These are phyloP conservation scores for Dactylonectria estremocensis DNA, from an alignment of 2,329 filamentous ascomycete genomes.

Conservation along the genomic window DNA sequence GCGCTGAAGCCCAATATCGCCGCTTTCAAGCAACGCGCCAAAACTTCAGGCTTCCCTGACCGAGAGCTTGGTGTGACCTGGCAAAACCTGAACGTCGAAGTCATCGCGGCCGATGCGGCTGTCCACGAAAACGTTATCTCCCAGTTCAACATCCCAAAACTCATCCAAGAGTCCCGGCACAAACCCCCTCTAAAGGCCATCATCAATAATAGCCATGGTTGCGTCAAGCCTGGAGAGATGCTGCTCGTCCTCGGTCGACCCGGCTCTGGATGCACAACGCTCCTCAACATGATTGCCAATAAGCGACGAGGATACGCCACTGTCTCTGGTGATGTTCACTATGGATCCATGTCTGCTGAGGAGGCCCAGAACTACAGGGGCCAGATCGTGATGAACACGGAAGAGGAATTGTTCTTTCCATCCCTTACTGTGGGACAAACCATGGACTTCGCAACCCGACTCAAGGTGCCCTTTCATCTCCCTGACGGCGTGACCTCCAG, in stretches of 20 bases:
- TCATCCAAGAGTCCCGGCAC: constrained; percentile 66
- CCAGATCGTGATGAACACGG: constrained; percentile 79
- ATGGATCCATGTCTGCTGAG: constrained; percentile 65
- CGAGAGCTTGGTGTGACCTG: constrained; percentile 75
- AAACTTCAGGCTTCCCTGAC: constrained; percentile 61
- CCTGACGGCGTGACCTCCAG: constrained; percentile 59
- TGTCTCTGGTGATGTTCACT: constrained; percentile 72
- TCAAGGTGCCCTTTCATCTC: constrained; percentile 68
- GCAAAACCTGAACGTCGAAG: constrained; percentile 75
- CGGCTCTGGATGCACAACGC: constrained; percentile 78
- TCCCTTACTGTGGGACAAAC: constrained; percentile 80
- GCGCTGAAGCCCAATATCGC: constrained; percentile 64
- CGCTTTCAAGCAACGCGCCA: constrained; percentile 59
- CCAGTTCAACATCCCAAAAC: constrained; percentile 69
- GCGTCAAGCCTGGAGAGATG: too few relatives aligned
- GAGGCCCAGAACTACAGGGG: constrained; percentile 68
- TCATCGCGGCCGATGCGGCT: constrained; percentile 72
- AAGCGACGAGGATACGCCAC: constrained; percentile 72
- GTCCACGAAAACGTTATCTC: constrained; percentile 76
- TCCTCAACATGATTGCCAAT: constrained; percentile 80
- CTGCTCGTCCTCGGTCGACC: constrained; percentile 78
- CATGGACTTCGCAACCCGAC: constrained; percentile 76
- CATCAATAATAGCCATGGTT: constrained; percentile 75
- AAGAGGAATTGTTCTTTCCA: too few relatives aligned
- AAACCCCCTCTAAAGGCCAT: constrained; percentile 76